Conservation (phyloP, 345 rosid species). For the Syzygium aromaticum region DNA sequence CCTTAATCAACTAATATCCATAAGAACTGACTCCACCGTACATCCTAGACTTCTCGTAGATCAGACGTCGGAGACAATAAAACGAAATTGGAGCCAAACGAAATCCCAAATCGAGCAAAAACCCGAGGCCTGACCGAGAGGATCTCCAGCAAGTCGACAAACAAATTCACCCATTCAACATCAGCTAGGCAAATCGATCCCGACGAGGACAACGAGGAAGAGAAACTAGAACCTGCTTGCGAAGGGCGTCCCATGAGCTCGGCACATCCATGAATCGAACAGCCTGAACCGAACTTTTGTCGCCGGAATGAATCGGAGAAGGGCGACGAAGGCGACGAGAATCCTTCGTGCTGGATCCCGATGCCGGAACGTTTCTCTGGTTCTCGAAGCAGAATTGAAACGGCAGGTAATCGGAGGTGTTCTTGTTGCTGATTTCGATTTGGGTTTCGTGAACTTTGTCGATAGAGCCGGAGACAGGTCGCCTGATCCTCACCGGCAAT, state of each 20-base stretch:
- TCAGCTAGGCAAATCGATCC: not conserved
- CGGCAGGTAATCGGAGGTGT: not conserved
- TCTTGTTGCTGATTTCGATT: not conserved
- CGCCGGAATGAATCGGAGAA: not conserved
- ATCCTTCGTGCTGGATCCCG: not conserved
- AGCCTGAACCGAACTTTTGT: constrained; percentile 3
- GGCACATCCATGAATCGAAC: constrained; percentile 62
- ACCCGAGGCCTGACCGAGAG: not conserved
- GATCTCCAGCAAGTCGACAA: not conserved
- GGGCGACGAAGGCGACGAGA: not conserved
- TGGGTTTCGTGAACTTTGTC: constrained; percentile 5
- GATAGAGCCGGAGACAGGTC: constrained; percentile 33
- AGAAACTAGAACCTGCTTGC: constrained; percentile 60
- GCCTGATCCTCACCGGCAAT: constrained; percentile 21
- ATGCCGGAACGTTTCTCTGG: not conserved
- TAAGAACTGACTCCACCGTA: not conserved
- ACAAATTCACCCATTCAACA: not conserved
- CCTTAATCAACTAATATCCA: not conserved
- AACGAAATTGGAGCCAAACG: not conserved
- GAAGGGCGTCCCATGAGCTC: constrained; percentile 87
- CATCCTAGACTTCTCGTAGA: not conserved
- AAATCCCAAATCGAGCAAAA: not conserved
- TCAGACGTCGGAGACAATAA: not conserved
- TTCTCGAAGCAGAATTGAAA: not conserved
- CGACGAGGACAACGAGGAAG: not conserved